These are phyloP conservation scores for Ammopiptanthus mongolicus DNA, from an alignment of 306 rosid genomes.

Conservation along the genomic window DNA sequence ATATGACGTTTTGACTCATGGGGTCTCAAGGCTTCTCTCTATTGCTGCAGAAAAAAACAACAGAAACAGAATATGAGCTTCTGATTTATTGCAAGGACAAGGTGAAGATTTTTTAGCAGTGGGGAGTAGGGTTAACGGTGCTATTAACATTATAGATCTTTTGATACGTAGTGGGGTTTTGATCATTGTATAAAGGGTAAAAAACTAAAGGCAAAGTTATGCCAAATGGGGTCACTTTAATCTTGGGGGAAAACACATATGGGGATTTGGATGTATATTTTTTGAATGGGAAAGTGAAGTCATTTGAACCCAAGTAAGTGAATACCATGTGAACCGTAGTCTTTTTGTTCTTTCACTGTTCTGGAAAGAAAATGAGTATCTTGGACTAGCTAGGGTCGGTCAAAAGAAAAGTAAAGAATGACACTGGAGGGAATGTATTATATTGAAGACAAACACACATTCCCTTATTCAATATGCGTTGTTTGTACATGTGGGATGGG, in stretches of 20 bases:
- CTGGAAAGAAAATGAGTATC: constrained; percentile 48
- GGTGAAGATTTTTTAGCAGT: constrained; percentile 15
- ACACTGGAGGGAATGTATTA: constrained; percentile 34
- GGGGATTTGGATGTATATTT: constrained; percentile 26
- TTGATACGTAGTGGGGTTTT: constrained; percentile 38
- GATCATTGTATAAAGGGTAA: constrained; percentile 47
- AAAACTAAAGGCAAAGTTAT: constrained; percentile 46
- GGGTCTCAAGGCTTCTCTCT: constrained; percentile 74
- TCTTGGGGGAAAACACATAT: constrained; percentile 31
- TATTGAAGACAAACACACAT: constrained; percentile 28
- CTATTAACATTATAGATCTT: constrained; percentile 11
- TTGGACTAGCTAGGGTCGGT: constrained; percentile 61
- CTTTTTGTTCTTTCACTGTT: constrained; percentile 22
- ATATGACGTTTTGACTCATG: constrained; percentile 88
- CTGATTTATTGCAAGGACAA: no score
- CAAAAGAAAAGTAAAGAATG: constrained; percentile 38
- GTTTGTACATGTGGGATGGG: constrained; percentile 36
- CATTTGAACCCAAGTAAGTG: constrained; percentile 33
- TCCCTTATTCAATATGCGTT: constrained; percentile 16
- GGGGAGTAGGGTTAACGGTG: constrained; percentile 16
- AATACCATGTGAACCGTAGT: constrained; percentile 45
- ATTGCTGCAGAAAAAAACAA: constrained; percentile 55
- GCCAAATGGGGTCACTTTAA: constrained; percentile 36
- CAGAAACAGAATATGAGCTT: constrained; percentile 44
- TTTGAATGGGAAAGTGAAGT: constrained; percentile 43